Conservation (phyloP, 2,329 filamentous ascomycete species). For the Leptographium lundbergii region DNA sequence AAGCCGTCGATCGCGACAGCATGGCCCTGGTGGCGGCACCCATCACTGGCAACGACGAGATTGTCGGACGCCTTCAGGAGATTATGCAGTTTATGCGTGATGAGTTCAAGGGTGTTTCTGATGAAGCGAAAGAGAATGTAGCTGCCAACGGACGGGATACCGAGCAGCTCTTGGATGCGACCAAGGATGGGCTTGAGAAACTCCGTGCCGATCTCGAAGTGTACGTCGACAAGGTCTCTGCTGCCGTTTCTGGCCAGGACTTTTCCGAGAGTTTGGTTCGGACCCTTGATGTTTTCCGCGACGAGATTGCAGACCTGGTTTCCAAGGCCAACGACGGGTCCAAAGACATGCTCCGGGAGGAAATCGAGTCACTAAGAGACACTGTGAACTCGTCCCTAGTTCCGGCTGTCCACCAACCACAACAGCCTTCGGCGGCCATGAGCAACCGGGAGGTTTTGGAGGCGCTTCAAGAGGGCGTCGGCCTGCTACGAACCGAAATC, state of each 20-base stretch:
- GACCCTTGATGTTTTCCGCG: constrained; percentile 53
- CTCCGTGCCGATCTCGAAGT: constrained; percentile 68
- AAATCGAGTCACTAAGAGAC: constrained; percentile 72
- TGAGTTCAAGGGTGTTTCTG: constrained; percentile 47
- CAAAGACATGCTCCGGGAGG: constrained; percentile 62
- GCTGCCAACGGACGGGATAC: constrained; percentile 69
- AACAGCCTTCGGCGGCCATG: constrained; percentile 12
- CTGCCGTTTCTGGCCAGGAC: constrained; percentile 61
- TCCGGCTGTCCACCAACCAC: constrained; percentile 36
- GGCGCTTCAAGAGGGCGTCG: constrained; percentile 58
- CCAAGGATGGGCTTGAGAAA: constrained; percentile 76
- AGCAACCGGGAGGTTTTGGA: constrained; percentile 57
- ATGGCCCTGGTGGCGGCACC: constrained; percentile 15
- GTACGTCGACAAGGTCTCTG: constrained; percentile 63
- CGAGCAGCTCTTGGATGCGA: constrained; percentile 76
- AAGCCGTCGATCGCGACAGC: constrained; percentile 8
- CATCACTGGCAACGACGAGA: constrained; percentile 28
- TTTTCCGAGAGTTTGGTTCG: constrained; percentile 56
- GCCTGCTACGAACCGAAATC: constrained; percentile 63
- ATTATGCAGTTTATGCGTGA: constrained; percentile 47
- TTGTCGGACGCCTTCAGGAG: constrained; percentile 47
- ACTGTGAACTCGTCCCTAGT: constrained; percentile 60
- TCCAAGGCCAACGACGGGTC: constrained; percentile 33
- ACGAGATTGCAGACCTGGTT: constrained; percentile 54
- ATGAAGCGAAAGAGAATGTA: constrained; percentile 64